Evolutionary conservation across 179 eudicot genomes (phyloP), one percentile per base, ranked within the genome.

Genomic region (Beta macrorhiza): DNA sequence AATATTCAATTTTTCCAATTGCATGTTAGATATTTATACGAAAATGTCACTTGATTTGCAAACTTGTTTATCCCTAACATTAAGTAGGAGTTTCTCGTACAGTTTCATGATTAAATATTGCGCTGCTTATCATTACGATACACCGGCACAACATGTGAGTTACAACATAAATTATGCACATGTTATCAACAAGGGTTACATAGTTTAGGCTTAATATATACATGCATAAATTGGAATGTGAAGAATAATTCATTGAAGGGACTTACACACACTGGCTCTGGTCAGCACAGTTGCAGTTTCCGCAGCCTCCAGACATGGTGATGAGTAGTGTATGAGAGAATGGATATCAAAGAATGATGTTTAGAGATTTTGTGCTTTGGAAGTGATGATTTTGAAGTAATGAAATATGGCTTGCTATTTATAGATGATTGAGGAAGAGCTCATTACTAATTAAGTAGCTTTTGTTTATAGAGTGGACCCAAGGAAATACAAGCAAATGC

Each of bases 321-420:
- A 62, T 65, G 32, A 67, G 17, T 42, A 42, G 57, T 7, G 20
- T 2, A 32, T 37, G 42, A 42, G 51, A 61, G 55, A 44, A 22
- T 51, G 47, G 13, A 49, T 22, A 78, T 5, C 16, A 69, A 25
- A 57, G 2, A n/a, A 57, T n/a, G 15, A 0, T 4, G 3, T 32
- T 47, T 44, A 25, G 47, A 2, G 14, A 64, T 59, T 47, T 15
- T 77, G 57, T 55, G 76, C 45, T 55, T 49, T 10, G 51, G 13
- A 72, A 52, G 76, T 51, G 52, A 53, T 77, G 16, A 7, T 65
- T 17, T 74, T 73, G 37, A 58, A 80, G 49, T 81, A 29, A 51
- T 62, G 55, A 1, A 72, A 74, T 37, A 76, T 69, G 69, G 57
- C 19, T 72, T 51, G 81, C 78, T 87, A 87, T 89, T 87, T 90